Conservation (phyloP, 2,329 filamentous ascomycete species). For the Lomentospora prolificans region DNA sequence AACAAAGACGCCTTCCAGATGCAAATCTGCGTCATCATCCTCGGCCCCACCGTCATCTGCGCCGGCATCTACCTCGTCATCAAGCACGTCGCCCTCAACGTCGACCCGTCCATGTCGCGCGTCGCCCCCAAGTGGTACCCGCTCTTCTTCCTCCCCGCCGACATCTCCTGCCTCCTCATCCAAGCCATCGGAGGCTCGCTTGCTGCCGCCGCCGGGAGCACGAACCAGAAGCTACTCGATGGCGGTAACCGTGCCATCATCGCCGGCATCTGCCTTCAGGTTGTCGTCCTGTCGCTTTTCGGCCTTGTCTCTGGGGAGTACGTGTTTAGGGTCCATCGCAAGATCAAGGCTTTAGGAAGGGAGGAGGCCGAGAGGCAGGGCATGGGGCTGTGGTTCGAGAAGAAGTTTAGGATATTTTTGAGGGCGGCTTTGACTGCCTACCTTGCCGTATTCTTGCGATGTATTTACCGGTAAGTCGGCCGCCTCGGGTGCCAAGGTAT, state of each 20-base stretch:
- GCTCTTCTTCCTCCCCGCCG: conserved; percentile 48
- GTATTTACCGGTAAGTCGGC: conserved; percentile 46
- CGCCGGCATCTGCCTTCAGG: conserved; percentile 44
- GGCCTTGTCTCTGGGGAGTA: conserved; percentile 35
- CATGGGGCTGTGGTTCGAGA: conserved; percentile 30
- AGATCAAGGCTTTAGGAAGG: conserved; percentile 24
- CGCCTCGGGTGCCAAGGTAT: too few relatives aligned
- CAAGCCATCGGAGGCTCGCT: conserved; percentile 49
- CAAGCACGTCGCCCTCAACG: conserved; percentile 44
- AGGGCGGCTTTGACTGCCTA: conserved; percentile 36
- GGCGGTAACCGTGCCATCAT: conserved; percentile 42
- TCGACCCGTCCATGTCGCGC: conserved; percentile 40
- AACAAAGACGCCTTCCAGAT: conserved; percentile 43
- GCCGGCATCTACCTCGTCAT: conserved; percentile 55
- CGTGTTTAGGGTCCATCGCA: conserved; percentile 28
- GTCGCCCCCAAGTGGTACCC: conserved; percentile 42
- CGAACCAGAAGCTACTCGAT: conserved; percentile 28
- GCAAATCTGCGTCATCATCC: conserved; percentile 49
- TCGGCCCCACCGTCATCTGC: conserved; percentile 51
- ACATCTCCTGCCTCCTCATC: conserved; percentile 47
- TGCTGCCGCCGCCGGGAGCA: conserved; percentile 36
- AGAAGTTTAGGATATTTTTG: conserved; percentile 33
- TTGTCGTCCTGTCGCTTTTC: conserved; percentile 37
- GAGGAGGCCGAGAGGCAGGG: conserved; percentile 19
- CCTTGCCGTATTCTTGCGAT: conserved; percentile 35